Evolutionary conservation across 1,284 basidiomycete species (phyloP).

Genomic region (Tetrapyrgos nigripes): DNA sequence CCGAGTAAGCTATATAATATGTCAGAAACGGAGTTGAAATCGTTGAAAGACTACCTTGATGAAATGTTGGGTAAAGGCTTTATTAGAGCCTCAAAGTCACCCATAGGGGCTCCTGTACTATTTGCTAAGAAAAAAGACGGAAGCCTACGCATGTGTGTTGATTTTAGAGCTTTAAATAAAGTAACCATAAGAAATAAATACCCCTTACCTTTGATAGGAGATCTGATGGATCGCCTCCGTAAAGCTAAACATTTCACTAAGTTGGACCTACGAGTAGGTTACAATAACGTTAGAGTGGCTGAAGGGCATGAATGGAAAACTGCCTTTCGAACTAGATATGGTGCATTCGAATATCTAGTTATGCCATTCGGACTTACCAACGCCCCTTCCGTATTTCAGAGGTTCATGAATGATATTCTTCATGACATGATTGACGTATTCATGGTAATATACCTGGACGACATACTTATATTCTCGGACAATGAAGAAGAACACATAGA

Average conservation of each 20-base stretch:
- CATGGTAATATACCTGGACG: conserved; percentile 40
- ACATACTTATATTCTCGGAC: conserved; percentile 33
- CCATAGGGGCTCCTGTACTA: background rate
- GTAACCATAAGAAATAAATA: conserved; percentile 1
- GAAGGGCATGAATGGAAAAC: conserved; percentile 10
- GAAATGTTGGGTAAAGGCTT: conserved; percentile 10
- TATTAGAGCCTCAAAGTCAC: conserved; percentile 1
- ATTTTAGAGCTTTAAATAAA: background rate
- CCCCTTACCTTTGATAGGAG: background rate
- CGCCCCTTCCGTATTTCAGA: no score
- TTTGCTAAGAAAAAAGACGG: no score
- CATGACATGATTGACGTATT: conserved; percentile 36
- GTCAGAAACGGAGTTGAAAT: no score
- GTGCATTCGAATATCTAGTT: conserved; percentile 1
- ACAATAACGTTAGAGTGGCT: background rate
- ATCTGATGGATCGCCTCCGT: background rate
- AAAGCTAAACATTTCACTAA: conserved; percentile 2
- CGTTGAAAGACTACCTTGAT: conserved; percentile 10
- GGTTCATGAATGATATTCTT: no score
- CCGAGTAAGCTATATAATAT: conserved; percentile 6
- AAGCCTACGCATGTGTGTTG: no score
- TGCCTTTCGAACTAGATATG: conserved; percentile 2
- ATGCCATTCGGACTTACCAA: no score
- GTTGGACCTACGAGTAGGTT: background rate
- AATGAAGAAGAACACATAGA: conserved; percentile 23